Evolutionary conservation across 768 basidiomycete species (phyloP).

Genomic region (Neoboletus magnificus): DNA sequence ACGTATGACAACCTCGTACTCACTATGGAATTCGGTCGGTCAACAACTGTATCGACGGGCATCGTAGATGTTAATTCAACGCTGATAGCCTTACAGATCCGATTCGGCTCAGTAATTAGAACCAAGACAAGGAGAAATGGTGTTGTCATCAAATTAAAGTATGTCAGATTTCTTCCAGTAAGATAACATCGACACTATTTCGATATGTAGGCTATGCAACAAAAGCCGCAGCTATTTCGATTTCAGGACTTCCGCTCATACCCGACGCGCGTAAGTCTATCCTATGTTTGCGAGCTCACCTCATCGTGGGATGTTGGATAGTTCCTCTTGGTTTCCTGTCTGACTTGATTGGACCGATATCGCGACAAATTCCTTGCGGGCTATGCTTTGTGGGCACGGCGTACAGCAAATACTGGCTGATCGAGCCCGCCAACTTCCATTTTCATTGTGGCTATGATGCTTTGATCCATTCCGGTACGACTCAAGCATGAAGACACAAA

Average conservation of each 20-base stretch:
- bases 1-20: neutral
- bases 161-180: neutral
- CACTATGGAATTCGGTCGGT: neutral
- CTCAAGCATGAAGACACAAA: neutral
- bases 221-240: neutral
- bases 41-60: neutral
- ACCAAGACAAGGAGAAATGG: neutral
- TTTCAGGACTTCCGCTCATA: neutral
- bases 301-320: neutral
- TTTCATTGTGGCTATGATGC: neutral
- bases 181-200: neutral
- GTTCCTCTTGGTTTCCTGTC: neutral
- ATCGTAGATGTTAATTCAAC: too few relatives aligned
- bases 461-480: neutral
- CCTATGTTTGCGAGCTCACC: neutral
- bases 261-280: neutral
- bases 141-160: too few relatives aligned
- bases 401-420: neutral
- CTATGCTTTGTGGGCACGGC: neutral
- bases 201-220: neutral
- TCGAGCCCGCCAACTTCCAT: too few relatives aligned
- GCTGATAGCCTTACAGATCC: too few relatives aligned
- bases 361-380: neutral
- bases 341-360: neutral
- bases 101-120: neutral